Base-by-base conservation (phyloP, 2,329 filamentous ascomycete species). In the Trichoderma atroviride region DNA sequence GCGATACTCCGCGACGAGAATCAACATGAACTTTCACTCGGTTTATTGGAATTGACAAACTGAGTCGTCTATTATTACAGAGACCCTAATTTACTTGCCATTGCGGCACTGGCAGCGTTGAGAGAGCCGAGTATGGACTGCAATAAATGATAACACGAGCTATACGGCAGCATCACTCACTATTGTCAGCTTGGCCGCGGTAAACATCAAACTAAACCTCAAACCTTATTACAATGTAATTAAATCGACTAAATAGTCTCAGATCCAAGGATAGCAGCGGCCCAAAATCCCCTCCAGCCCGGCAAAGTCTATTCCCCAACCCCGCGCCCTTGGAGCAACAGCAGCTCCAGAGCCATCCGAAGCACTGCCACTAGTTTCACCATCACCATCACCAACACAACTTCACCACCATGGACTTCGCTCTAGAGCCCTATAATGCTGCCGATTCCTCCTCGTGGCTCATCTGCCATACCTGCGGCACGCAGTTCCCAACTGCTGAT, bases 381-480 rank as follows among this genome's bases (percentile, higher is more conserved):
- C 33, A 60, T 53, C 16, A 43, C 22, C 47, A 50, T 13, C 47
- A 24, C 22, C 47, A 40, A 22, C 43, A 60, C 31, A 53, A 11
- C n/a, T 50, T 24, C n/a, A 40, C 40, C 22, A 40, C 35, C 59
- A 73, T 73, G 72, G 27, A 31, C 24, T 70, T 69, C 43, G 37
- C 53, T 27, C 55, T 22, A 2, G 72, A 73, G 57, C 65, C 71
- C 10, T 71, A 72, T 29, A 52, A 73, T 6, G 50, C 40, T 5
- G 37, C 35, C 33, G 61, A 57, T 3, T 40, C 60, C 0, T 69
- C 65, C 40, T 57, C 57, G 6, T 73, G 70, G 74, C 84, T 91
- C 43, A 82, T 93, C 72, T 93, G 91, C 81, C 83, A 82, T 10
- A 85, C 90, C 5, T 93, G 91, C 77, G 91, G 90, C 27, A 92